Base-by-base conservation (phyloP, 1,139 yeast genomes). In the Kurtzmaniella quercitrusa region DNA sequence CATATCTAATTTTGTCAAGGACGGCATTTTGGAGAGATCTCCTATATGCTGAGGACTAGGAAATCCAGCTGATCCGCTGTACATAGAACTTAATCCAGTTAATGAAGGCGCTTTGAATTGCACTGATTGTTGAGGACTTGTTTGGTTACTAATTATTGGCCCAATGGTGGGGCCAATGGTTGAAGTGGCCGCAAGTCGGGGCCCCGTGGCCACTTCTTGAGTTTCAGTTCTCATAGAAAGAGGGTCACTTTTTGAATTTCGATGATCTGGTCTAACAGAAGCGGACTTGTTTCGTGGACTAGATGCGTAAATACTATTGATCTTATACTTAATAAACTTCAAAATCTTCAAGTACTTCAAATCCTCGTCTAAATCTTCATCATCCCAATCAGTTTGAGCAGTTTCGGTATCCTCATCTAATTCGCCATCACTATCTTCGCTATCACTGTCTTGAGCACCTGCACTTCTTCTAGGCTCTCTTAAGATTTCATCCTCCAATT, bases 351-450 rank as follows among this genome's bases (percentile, higher is more conserved):
- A 57, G 45, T 68, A 72, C 50, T 73, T 73, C 56, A 72, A 63
- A 51, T 73, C 77, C 51, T 73, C 79, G 51, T 72, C 77, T 72
- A 73, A 63, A 29, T 70, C 70, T 50, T 73, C 77, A 50, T 73
- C 76, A 47, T 73, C 79, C 78, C 78, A 73, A 52, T 73, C 78
- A 14, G 72, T 70, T 17, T 60, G 57, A 25, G 53, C 52, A 12
- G 49, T 51, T 14, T 48, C 45, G 8, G 48, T 52, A 36, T 53
- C 57, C 8, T 51, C 56, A 37, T 53, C 56, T 9, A 51, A 56
- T 11, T 60, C 63, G 18, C 65, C 73, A 15, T 60, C 66, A 18
- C 65, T 68, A 3, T 67, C 70, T n/a, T 63, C 68, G 17, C 60
- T 63, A 12, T 57, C 52, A 23, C 58, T 56, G 33, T 58, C 58